These are phyloP conservation scores for Torulaspora maleeae DNA, from an alignment of 805 yeast genomes.

Conservation along the genomic window DNA sequence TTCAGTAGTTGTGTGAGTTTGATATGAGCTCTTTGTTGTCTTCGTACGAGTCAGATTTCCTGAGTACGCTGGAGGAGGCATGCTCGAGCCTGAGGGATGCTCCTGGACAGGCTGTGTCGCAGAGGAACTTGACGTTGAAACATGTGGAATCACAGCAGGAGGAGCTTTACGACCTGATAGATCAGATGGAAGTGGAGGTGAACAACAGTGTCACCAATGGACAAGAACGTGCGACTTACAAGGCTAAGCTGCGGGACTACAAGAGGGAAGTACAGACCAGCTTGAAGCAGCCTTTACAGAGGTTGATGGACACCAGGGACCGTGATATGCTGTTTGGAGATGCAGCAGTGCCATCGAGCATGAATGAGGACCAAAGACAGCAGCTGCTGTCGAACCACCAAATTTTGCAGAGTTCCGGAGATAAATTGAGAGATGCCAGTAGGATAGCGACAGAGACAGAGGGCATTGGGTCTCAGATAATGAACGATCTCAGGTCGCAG, in stretches of 20 bases:
- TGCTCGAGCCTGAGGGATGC: constrained; percentile 19
- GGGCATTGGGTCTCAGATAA: constrained; percentile 80
- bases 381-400: constrained; percentile 73
- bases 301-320: constrained; percentile 64
- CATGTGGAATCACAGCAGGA: constrained; percentile 32
- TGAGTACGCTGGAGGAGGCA: constrained; percentile 30
- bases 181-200: constrained; percentile 83
- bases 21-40: constrained; percentile 28
- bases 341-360: constrained; percentile 29
- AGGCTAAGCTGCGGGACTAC: constrained; percentile 72
- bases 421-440: constrained; percentile 80
- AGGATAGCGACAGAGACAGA: constrained; percentile 92
- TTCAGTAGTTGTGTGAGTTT: not conserved
- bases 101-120: constrained; percentile 19
- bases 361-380: constrained; percentile 67
- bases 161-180: constrained; percentile 55
- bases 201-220: constrained; percentile 52
- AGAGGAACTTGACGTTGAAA: constrained; percentile 25
- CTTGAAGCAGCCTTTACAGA: constrained; percentile 51
- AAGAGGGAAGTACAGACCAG: constrained; percentile 53
- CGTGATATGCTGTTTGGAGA: constrained; percentile 69
- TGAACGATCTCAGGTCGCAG: constrained; percentile 85
- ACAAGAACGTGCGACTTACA: constrained; percentile 54
- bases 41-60: constrained; percentile 40
- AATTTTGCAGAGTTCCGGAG: constrained; percentile 74